phyloP scores from a whole-genome alignment of 2,329 filamentous ascomycete genomes.

The Metarhizium rileyi region DNA sequence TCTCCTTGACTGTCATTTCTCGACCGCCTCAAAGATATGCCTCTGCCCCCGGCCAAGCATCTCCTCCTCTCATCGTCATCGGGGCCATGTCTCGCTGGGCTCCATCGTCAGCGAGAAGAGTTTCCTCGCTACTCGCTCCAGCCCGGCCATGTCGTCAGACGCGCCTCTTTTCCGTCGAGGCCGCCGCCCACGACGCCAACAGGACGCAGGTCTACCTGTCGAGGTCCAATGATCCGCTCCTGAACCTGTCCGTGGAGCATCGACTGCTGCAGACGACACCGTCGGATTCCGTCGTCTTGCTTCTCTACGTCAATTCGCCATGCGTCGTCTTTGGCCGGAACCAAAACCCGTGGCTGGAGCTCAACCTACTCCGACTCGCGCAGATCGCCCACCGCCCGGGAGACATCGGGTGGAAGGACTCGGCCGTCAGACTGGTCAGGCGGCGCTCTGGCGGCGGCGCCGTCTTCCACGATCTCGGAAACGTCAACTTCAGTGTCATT shows the following conservation, averaged over 20 bases:
- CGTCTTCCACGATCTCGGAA: conserved; percentile 88
- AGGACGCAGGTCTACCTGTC: conserved; percentile 63
- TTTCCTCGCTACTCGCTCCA: conserved; percentile 5
- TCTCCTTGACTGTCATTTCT: neutral
- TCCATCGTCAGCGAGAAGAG: conserved; percentile 5
- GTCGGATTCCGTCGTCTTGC: conserved; percentile 64
- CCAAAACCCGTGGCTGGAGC: conserved; percentile 95
- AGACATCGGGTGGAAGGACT: conserved; percentile 16
- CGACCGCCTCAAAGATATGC: neutral
- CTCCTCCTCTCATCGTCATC: neutral
- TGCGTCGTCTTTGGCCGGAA: conserved; percentile 90
- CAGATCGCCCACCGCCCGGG: conserved; percentile 13
- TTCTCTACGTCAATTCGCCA: conserved; percentile 81
- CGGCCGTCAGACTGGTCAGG: conserved; percentile 55
- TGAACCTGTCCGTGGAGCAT: conserved; percentile 93
- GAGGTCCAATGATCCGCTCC: conserved; percentile 60
- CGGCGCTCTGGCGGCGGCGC: conserved; percentile 82
- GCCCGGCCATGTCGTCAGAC: neutral
- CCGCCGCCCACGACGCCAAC: conserved; percentile 32
- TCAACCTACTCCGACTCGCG: conserved; percentile 57
- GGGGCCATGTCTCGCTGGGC: conserved; percentile 3
- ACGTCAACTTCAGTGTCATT: conserved; percentile 92
- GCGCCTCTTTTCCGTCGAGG: conserved; percentile 25
- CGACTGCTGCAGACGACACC: conserved; percentile 69
- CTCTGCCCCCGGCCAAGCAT: neutral